Evolutionary conservation across 1,284 basidiomycete species (phyloP).

Genomic region (Ustilago lituana): DNA sequence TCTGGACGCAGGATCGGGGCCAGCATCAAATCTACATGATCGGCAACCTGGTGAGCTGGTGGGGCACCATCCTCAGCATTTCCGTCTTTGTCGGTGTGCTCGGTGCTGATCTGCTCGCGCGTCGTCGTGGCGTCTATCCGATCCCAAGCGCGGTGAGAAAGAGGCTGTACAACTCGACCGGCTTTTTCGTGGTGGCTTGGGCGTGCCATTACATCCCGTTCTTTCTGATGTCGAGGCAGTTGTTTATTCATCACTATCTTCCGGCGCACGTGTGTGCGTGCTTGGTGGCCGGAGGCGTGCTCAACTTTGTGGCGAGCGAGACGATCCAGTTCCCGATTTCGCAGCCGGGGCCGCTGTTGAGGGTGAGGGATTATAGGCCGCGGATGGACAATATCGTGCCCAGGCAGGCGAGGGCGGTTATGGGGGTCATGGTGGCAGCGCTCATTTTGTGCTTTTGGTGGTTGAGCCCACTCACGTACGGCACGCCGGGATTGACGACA

Average conservation of each 20-base stretch:
- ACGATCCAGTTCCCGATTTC: constrained; percentile 93
- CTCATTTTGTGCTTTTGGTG: constrained; percentile 51
- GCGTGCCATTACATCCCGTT: constrained; percentile 95
- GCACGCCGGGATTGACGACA: constrained; percentile 43
- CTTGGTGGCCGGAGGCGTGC: constrained; percentile 86
- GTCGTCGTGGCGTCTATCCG: constrained; percentile 83
- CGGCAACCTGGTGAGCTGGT: constrained; percentile 94
- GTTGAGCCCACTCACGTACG: constrained; percentile 62
- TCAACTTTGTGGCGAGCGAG: constrained; percentile 79
- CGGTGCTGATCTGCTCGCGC: constrained; percentile 85
- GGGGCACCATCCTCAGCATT: constrained; percentile 85
- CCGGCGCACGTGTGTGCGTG: constrained; percentile 84
- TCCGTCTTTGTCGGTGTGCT: constrained; percentile 89
- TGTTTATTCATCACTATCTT: constrained; percentile 92
- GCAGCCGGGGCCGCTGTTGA: constrained; percentile 70
- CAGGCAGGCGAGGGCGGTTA: constrained; percentile 15
- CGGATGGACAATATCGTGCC: constrained; percentile 41
- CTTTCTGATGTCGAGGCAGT: constrained; percentile 95
- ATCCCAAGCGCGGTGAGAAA: constrained; percentile 83
- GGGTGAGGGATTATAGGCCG: constrained; percentile 14
- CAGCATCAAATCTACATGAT: constrained; percentile 95
- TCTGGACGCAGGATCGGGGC: constrained; percentile 85
- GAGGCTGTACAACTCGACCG: constrained; percentile 88
- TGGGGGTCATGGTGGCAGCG: constrained; percentile 19
- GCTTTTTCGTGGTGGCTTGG: constrained; percentile 95